Conservation (phyloP, 2,329 filamentous ascomycete genomes). For the Claviceps maximensis region DNA sequence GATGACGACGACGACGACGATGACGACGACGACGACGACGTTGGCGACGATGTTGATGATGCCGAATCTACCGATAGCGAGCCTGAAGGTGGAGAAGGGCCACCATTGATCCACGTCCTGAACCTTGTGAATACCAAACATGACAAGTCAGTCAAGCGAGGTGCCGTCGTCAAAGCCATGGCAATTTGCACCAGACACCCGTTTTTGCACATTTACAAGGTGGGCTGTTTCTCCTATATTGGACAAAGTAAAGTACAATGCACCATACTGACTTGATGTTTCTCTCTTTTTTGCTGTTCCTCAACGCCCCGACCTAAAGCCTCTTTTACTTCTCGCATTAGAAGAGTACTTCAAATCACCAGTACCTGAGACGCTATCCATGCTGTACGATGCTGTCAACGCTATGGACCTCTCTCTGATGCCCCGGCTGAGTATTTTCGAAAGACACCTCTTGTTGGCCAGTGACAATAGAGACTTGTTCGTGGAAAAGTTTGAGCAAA, state of each 20-base stretch:
- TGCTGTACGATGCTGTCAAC: conserved; percentile 87
- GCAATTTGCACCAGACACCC: conserved; percentile 96
- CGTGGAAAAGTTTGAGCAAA: conserved; percentile 91
- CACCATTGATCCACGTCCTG: conserved; percentile 89
- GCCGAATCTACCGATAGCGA: conserved; percentile 46
- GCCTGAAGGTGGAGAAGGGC: conserved; percentile 62
- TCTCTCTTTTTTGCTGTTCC: background rate
- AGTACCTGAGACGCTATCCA: conserved; percentile 71
- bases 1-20: conserved; percentile 27
- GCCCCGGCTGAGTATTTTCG: conserved; percentile 70
- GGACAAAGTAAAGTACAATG: background rate
- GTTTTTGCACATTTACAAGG: conserved; percentile 98
- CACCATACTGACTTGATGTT: background rate
- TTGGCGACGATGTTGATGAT: conserved; percentile 38
- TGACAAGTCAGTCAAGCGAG: conserved; percentile 83
- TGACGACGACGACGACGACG: conserved; percentile 34
- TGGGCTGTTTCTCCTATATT: conserved; percentile 21
- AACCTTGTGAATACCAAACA: conserved; percentile 98
- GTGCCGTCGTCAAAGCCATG: conserved; percentile 95
- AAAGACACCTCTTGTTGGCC: conserved; percentile 73
- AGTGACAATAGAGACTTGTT: conserved; percentile 95
- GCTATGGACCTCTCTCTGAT: conserved; percentile 92
- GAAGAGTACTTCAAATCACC: conserved; percentile 96
- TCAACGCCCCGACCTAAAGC: conserved; percentile 33
- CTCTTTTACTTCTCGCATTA: conserved; percentile 74